Percentiles rank a stretch among this genome's conserved stretches.
Evolutionary conservation across 345 rosid genomes (phyloP).

Genomic region (Pugionium dolabratum): DNA sequence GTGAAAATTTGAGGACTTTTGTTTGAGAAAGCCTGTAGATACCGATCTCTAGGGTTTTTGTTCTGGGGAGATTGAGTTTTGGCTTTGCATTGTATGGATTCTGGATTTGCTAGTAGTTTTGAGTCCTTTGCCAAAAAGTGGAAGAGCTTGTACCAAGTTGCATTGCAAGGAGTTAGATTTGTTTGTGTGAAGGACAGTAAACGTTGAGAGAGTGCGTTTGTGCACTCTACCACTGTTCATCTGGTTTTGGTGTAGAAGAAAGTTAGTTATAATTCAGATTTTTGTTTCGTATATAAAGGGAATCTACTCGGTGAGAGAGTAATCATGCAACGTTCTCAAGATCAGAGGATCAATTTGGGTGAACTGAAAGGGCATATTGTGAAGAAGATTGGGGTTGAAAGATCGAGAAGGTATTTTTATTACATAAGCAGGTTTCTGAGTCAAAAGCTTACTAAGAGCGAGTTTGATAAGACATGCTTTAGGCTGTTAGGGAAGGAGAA

Average conservation of each 20-base stretch:
- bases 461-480: constrained; percentile 79
- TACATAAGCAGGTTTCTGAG: constrained; percentile 73
- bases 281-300: neutral
- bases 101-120: too few relatives aligned
- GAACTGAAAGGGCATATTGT: constrained; percentile 76
- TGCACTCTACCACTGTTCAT: constrained; percentile 33
- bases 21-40: constrained; percentile 40
- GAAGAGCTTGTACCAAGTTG: neutral
- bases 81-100: constrained; percentile 56
- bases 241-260: constrained; percentile 5
- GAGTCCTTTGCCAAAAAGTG: too few relatives aligned
- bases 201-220: constrained; percentile 40
- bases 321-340: constrained; percentile 78
- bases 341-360: constrained; percentile 76
- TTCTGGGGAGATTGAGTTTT: constrained; percentile 55
- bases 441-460: constrained; percentile 82
- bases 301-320: neutral
- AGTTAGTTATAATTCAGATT: neutral
- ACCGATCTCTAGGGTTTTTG: constrained; percentile 76
- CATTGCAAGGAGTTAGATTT: constrained; percentile 26
- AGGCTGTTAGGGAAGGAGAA: constrained; percentile 87
- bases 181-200: constrained; percentile 39
- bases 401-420: constrained; percentile 74
- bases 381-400: constrained; percentile 84
- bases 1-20: constrained; percentile 40